Percentiles rank a stretch among this genome's conserved stretches.
Evolutionary conservation across 192 early-diverging fungal genomes (phyloP).

Genomic region (Coemansia sp.): DNA sequence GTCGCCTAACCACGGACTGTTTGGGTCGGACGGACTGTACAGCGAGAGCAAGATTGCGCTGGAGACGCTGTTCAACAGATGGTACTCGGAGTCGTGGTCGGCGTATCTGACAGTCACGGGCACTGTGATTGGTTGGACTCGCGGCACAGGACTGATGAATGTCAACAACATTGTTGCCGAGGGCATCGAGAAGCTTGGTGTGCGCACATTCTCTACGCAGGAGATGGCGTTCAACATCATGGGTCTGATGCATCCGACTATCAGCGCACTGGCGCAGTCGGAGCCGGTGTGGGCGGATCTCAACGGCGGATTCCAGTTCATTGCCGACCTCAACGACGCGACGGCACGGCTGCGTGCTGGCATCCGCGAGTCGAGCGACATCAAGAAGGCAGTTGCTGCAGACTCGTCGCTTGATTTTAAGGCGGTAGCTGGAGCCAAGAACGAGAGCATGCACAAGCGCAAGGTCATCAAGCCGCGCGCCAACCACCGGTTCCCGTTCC

Average conservation of each 20-base stretch:
- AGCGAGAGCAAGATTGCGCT: slow-evolving; percentile 93
- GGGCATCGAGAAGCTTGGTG: slow-evolving; percentile 88
- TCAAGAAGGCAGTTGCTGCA: slow-evolving; percentile 78
- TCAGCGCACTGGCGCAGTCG: slow-evolving; percentile 71
- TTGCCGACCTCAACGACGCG: slow-evolving; percentile 81
- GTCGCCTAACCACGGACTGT: slow-evolving; percentile 96
- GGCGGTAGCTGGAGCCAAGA: slow-evolving; percentile 71
- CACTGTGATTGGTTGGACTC: slow-evolving; percentile 95
- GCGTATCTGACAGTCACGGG: slow-evolving; percentile 88
- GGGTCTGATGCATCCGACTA: slow-evolving; percentile 83
- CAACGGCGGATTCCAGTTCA: slow-evolving; percentile 89
- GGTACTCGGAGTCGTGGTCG: slow-evolving; percentile 89
- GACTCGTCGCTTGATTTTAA: slow-evolving; percentile 81
- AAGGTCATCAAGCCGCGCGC: slow-evolving; percentile 64
- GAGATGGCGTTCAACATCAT: slow-evolving; percentile 98
- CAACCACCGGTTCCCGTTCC: slow-evolving; percentile 87
- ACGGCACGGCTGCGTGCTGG: slow-evolving; percentile 72
- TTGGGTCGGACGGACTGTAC: slow-evolving; percentile 91
- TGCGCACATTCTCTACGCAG: slow-evolving; percentile 88
- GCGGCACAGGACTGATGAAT: slow-evolving; percentile 95
- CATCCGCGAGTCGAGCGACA: slow-evolving; percentile 81
- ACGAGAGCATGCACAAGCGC: slow-evolving; percentile 61
- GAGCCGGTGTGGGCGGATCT: slow-evolving; percentile 95
- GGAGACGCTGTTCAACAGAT: slow-evolving; percentile 92
- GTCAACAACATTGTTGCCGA: slow-evolving; percentile 91